Conservation (phyloP, 805 yeast genomes). For the Candida sakaeoensis region DNA sequence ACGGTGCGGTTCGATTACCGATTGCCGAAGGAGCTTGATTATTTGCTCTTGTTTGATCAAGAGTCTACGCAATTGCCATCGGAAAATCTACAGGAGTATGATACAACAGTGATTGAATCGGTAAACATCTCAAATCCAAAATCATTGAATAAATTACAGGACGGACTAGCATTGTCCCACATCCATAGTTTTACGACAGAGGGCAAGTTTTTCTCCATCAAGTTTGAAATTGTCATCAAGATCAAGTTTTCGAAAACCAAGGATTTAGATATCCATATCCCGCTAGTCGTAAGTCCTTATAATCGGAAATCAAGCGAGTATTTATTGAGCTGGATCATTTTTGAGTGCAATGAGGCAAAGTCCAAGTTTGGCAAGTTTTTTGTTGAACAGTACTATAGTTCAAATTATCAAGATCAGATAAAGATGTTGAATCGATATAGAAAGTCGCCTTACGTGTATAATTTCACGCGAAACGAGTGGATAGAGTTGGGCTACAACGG, state of each 20-base stretch:
- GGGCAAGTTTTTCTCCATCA: slow-evolving; percentile 48
- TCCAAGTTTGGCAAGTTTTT: slow-evolving; percentile 29
- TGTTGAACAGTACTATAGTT: slow-evolving; percentile 16
- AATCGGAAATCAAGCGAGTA: slow-evolving; percentile 45
- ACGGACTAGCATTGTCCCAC: slow-evolving; percentile 42
- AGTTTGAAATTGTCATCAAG: slow-evolving; percentile 49
- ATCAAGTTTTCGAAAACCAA: slow-evolving; percentile 47
- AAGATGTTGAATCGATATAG: slow-evolving; percentile 18
- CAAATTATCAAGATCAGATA: slow-evolving; percentile 20
- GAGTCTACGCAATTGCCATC: neutral
- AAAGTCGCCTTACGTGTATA: slow-evolving; percentile 27
- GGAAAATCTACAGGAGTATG: slow-evolving; percentile 5
- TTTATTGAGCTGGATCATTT: slow-evolving; percentile 49
- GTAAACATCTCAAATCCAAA: slow-evolving; percentile 9
- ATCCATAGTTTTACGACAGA: slow-evolving; percentile 49
- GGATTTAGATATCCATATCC: slow-evolving; percentile 47
- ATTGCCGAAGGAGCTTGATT: slow-evolving; percentile 36
- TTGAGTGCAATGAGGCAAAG: slow-evolving; percentile 48
- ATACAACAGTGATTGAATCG: slow-evolving; percentile 11
- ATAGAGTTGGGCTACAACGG: slow-evolving; percentile 35
- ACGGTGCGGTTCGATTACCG: slow-evolving; percentile 19
- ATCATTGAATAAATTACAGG: slow-evolving; percentile 21
- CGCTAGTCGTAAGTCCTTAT: slow-evolving; percentile 54
- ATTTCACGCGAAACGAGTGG: slow-evolving; percentile 34
- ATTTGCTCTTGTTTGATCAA: slow-evolving; percentile 22